Evolutionary conservation across 179 eudicot species (phyloP), one percentile per base, ranked within the genome.

Genomic region (Silene noctiflora): DNA sequence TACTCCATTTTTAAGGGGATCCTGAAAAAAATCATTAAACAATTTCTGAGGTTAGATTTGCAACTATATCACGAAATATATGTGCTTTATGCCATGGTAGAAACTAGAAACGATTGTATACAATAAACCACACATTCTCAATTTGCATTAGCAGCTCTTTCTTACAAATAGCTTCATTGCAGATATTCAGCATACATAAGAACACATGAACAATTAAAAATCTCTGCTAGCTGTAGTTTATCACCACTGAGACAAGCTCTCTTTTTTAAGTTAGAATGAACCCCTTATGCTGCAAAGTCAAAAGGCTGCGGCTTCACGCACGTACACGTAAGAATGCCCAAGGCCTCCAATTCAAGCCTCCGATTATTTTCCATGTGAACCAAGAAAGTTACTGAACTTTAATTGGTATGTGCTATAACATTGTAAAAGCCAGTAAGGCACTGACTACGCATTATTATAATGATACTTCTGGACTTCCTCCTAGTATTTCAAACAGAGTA

Each of bases 1-100:
- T 10, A 89, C 89, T 4, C 98, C 98, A 55, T 93, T 88, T 85
- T 93, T 93, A 0, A 88, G 76, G 1, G 97, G 92, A 79, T 91
- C 97, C 94, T 91, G 85, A 10, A 74, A 63, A 63, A 39, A 76
- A 42, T 4, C 33, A 76, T 56, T 13, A 39, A 58, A 44, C 16
- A 78, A 27, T 25, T 21, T 8, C 53, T 24, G 55, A 61, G 70
- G 31, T 70, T 22, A 29, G 60, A 33, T 27, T 65, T 33, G 35
- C 29, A 13, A 6, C 7, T 13, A 6, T 4, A 48, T 16, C 13
- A 22, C 35, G 27, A 22, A 24, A 29, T 17, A 58, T 4, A 17
- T 72, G 24, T 61, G 13, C 24, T 61, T 12, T 51, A 51, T 51
- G 16, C 58, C 58, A 12, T 51, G 58, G 58, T 14, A 51, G 58